Percentiles rank a stretch among this genome's conserved stretches.
phyloP scores from a whole-genome alignment of 2,329 filamentous ascomycete species.

The Pyrenochaeta sp. region DNA sequence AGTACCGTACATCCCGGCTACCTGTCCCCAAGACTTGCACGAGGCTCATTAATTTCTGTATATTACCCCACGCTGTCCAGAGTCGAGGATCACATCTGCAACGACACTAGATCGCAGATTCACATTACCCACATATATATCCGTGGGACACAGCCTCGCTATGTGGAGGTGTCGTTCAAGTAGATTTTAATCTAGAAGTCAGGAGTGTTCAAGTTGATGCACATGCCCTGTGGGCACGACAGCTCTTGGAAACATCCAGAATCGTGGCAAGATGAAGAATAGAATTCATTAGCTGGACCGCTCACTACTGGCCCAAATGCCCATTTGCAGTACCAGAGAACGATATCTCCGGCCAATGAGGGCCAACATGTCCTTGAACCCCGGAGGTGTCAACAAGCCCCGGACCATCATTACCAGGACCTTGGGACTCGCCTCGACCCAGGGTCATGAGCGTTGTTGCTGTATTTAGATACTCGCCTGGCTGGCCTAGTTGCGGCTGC shows the following conservation, averaged over 20 bases:
- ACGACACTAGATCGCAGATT: conserved; percentile 10
- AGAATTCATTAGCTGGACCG: not conserved
- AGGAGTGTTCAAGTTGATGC: not conserved
- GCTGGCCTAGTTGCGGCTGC: conserved; percentile 33
- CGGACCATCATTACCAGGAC: conserved; percentile 24
- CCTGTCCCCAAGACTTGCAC: conserved; percentile 5
- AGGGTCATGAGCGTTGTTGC: conserved; percentile 52
- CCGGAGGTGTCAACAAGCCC: conserved; percentile 30
- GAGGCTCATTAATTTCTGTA: conserved; percentile 13
- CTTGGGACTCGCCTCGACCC: conserved; percentile 37
- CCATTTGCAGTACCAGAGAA: conserved; percentile 36
- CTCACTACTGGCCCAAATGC: conserved; percentile 29
- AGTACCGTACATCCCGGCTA: conserved; percentile 22
- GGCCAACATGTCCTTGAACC: conserved; percentile 29
- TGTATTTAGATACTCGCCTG: conserved; percentile 48
- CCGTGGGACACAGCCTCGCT: conserved; percentile 3
- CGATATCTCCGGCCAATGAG: conserved; percentile 43
- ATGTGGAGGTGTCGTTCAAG: not conserved
- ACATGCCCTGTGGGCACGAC: not conserved
- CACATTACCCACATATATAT: conserved; percentile 6
- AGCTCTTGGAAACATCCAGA: not conserved
- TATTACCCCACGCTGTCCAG: conserved; percentile 15
- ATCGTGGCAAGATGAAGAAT: not conserved
- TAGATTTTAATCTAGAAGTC: not conserved
- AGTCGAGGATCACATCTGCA: conserved; percentile 10